Conservation (phyloP, 352 stramenopile genomes). For the Globisporangium canariense region DNA sequence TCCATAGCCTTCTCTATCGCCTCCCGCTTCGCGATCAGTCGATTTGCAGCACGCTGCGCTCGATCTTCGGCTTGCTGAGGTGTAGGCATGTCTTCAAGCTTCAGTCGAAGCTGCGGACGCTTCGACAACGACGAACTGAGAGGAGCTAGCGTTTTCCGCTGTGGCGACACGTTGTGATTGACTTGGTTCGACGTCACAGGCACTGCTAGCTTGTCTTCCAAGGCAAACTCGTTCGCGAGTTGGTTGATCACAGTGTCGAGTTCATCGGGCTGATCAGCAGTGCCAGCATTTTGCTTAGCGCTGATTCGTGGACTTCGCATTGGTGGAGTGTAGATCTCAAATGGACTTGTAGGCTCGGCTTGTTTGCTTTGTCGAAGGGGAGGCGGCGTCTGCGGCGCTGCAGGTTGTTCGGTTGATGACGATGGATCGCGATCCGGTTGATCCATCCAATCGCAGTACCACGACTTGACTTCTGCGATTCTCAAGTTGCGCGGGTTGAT, state of each 20-base stretch:
- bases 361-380: background rate
- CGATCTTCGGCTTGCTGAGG: conserved; percentile 80
- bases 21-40: conserved; percentile 71
- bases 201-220: conserved; percentile 45
- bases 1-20: conserved; percentile 59
- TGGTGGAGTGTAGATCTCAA: conserved; percentile 9
- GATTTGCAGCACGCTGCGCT: conserved; percentile 66
- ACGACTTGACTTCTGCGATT: conserved; percentile 81
- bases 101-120: conserved; percentile 64
- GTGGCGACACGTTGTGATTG: background rate
- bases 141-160: conserved; percentile 5
- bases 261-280: conserved; percentile 17
- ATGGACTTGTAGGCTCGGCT: background rate
- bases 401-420: conserved; percentile 2
- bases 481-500: conserved; percentile 73
- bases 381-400: background rate
- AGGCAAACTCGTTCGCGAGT: conserved; percentile 35
- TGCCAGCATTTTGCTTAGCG: too few species aligned
- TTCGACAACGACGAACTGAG: conserved; percentile 28
- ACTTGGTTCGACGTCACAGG: conserved; percentile 8
- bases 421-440: conserved; percentile 23
- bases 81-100: conserved; percentile 86
- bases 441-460: conserved; percentile 75
- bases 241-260: conserved; percentile 38
- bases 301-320: background rate